Conservation (phyloP, 345 rosid species). For the Turritis glabra region DNA sequence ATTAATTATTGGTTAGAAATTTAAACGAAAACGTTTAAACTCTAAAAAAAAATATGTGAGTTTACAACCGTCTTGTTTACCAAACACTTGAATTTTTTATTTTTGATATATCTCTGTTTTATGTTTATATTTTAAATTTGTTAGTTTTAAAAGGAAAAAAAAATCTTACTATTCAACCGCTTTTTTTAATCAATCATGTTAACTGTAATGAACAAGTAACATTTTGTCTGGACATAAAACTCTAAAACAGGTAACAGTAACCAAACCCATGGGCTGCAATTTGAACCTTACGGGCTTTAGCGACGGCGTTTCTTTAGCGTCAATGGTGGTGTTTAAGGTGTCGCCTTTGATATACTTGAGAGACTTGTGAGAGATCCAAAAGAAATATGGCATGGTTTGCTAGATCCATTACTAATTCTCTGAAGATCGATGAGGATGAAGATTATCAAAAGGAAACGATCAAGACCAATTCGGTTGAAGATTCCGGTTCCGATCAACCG, state of each 20-base stretch:
- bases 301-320: background rate
- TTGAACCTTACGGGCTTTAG: conserved; percentile 11
- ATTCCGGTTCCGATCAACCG: conserved; percentile 28
- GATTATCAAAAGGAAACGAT: conserved; percentile 35
- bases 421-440: conserved; percentile 62
- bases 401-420: conserved; percentile 78
- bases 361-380: conserved; percentile 12
- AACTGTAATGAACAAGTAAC: no score
- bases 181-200: no score
- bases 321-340: conserved; percentile 26
- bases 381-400: conserved; percentile 79
- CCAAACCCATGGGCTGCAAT: background rate
- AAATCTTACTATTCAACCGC: no score
- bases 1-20: no score
- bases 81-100: no score
- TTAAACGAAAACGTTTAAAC: no score
- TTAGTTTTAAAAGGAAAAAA: no score
- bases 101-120: no score
- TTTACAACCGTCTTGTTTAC: no score
- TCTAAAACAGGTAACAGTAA: background rate
- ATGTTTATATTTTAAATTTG: no score
- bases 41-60: no score
- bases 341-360: conserved; percentile 9
- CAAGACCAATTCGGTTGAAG: background rate
- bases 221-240: conserved; percentile 10